phyloP scores from a whole-genome alignment of 495 filamentous ascomycete species.

The Pyrenula massariospora region DNA sequence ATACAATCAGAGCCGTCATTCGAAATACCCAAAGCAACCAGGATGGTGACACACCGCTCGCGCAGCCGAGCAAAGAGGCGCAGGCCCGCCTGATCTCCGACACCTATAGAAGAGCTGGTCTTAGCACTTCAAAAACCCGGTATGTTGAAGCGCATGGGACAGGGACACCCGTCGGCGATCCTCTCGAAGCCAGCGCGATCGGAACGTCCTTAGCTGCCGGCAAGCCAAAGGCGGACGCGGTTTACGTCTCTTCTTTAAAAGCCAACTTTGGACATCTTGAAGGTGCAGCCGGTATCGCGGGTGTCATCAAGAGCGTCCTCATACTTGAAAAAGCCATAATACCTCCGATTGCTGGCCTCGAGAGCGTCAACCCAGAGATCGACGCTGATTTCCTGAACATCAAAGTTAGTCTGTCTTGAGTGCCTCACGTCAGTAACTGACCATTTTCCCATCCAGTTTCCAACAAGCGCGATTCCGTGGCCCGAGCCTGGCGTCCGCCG shows the following conservation, averaged over 20 bases:
- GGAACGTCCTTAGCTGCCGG: slow-evolving; percentile 2
- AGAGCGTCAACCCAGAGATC: slow-evolving; percentile 30
- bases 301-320: slow-evolving; percentile 39
- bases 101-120: slow-evolving; percentile 22
- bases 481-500: neutral
- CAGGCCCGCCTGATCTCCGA: slow-evolving; percentile 30
- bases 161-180: slow-evolving; percentile 37
- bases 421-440: neutral
- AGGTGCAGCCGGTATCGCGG: slow-evolving; percentile 41
- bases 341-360: slow-evolving; percentile 39
- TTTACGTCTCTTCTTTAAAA: slow-evolving; percentile 39
- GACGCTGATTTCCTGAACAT: slow-evolving; percentile 8
- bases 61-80: slow-evolving; percentile 23
- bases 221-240: slow-evolving; percentile 10
- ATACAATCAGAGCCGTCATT: slow-evolving; percentile 32
- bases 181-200: slow-evolving; percentile 27
- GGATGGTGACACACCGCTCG: slow-evolving; percentile 24
- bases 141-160: slow-evolving; percentile 41
- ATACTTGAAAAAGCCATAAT: slow-evolving; percentile 35
- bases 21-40: slow-evolving; percentile 19
- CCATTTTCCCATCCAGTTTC: slow-evolving; percentile 1
- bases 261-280: slow-evolving; percentile 41
- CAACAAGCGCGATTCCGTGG: slow-evolving; percentile 3
- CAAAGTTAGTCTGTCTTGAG: slow-evolving; percentile 4
- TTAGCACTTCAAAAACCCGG: slow-evolving; percentile 23